Evolutionary conservation across 2,329 filamentous ascomycete genomes (phyloP).

Genomic region (Xylaria sp.): DNA sequence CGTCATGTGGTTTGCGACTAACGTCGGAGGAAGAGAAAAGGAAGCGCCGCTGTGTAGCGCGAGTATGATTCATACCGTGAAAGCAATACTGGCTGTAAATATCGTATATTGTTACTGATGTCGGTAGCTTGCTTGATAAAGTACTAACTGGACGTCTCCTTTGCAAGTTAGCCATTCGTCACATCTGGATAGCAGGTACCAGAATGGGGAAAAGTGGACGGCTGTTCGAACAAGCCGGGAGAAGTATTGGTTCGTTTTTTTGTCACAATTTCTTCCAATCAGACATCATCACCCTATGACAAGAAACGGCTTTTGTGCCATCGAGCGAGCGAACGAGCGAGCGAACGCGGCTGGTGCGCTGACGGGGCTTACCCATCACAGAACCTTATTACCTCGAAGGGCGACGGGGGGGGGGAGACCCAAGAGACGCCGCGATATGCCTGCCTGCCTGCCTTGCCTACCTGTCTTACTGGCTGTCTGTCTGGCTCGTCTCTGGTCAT

Average conservation of each 20-base stretch:
- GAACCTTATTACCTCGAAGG: too few species aligned
- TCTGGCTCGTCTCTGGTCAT: too few species aligned
- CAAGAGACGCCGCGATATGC: conserved; percentile 19
- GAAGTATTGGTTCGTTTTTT: conserved; percentile 35
- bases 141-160: conserved; percentile 24
- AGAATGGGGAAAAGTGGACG: conserved; percentile 35
- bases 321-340: not conserved
- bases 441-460: not conserved
- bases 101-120: conserved; percentile 8
- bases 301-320: conserved; percentile 22
- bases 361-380: conserved; percentile 19
- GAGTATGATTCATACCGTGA: conserved; percentile 10
- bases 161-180: conserved; percentile 34
- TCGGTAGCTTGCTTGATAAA: conserved; percentile 31
- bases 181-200: conserved; percentile 36
- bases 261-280: conserved; percentile 40
- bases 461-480: too few species aligned
- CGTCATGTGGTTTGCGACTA: conserved; percentile 22
- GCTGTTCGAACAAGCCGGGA: conserved; percentile 24
- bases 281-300: conserved; percentile 22
- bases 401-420: not conserved
- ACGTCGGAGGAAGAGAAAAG: not conserved
- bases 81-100: not conserved
- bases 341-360: conserved; percentile 38
- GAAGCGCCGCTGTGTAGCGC: conserved; percentile 18